Evolutionary conservation across 2,329 filamentous ascomycete species (phyloP).

Genomic region (Phoma sp.): DNA sequence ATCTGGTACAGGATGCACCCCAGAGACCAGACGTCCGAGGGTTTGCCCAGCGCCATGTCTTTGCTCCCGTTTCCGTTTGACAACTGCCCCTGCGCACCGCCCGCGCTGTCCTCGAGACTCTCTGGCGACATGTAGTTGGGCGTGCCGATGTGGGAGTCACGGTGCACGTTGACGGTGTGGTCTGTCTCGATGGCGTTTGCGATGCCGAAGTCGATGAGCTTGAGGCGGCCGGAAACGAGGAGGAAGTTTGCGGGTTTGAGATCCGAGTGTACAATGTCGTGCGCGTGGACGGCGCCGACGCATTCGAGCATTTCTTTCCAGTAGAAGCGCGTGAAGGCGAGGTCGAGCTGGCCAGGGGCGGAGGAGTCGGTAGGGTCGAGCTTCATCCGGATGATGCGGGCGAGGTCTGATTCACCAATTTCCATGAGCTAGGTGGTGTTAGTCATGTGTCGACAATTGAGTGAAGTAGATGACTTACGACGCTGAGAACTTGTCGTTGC

Average conservation of each 20-base stretch:
- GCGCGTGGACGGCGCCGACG: slow-evolving; percentile 83
- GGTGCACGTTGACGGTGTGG: slow-evolving; percentile 95
- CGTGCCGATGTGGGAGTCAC: slow-evolving; percentile 92
- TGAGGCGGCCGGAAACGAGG: slow-evolving; percentile 84
- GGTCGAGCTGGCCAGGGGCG: slow-evolving; percentile 68
- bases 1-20: slow-evolving; percentile 98
- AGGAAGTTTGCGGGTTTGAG: slow-evolving; percentile 98
- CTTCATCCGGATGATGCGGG: slow-evolving; percentile 79
- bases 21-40: slow-evolving; percentile 93
- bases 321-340: slow-evolving; percentile 93
- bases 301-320: slow-evolving; percentile 99
- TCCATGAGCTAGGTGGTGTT: slow-evolving; percentile 78
- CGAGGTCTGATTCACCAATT: slow-evolving; percentile 91
- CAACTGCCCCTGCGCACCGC: slow-evolving; percentile 54
- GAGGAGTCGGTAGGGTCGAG: slow-evolving; percentile 61
- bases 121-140: slow-evolving; percentile 99
- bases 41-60: slow-evolving; percentile 94
- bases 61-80: slow-evolving; percentile 58
- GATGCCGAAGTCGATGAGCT: slow-evolving; percentile 98
- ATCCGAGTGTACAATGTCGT: slow-evolving; percentile 95
- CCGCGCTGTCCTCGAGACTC: slow-evolving; percentile 86
- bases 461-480: slow-evolving; percentile 63
- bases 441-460: slow-evolving; percentile 1
- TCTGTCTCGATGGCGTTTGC: slow-evolving; percentile 96
- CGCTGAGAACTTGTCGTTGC: slow-evolving; percentile 84